Evolutionary conservation across 1,139 yeast species (phyloP), one percentile per base, ranked within the genome.

Genomic region (Yamadazyma triangularis): DNA sequence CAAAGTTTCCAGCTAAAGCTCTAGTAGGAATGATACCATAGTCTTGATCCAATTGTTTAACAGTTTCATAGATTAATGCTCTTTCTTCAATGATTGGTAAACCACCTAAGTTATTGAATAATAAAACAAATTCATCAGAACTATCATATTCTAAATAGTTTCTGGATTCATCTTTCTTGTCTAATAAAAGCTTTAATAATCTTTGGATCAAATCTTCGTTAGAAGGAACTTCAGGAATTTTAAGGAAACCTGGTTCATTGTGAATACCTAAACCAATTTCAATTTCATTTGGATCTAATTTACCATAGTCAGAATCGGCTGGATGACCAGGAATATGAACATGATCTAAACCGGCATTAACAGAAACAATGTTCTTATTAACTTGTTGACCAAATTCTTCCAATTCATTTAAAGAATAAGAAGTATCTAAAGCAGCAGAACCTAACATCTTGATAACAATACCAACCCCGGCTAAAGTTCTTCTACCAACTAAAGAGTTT

Each of bases 191-290:
- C 14, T 50, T 45, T 32, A 71, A 54, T 45, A 72, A 47, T n/a
- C 49, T 43, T 13, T 50, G 42, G 28, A 72, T 53, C 33, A 73
- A 53, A 11, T 56, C 61, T 24, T 63, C 68, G 32, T 66, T 59
- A 2, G 60, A 48, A 8, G 78, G 79, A 31, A 72, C 56, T 13
- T 59, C 46, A 15, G 56, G 51, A 23, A 60, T 34, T 34, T 60
- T 63, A 25, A 55, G 47, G 21, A 67, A 70, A 11, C 77, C 77
- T 2, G 77, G 76, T 43, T 72, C 78, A 38, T 72, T 72, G 45
- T 72, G 78, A 33, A 72, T 71, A 3, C 78, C 78, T 38, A 72
- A 56, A 4, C 78, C 78, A 28, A 72, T 56, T 35, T 72, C 78
- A 27, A 65, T 57, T 34, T 65, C 60, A 31, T 55, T 56, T 14